A percentile compares a stretch with the other conserved stretches of the same genome.
phyloP scores from a whole-genome alignment of 164 flowering plant genomes.

The grape (Vitis vinifera) region DNA sequence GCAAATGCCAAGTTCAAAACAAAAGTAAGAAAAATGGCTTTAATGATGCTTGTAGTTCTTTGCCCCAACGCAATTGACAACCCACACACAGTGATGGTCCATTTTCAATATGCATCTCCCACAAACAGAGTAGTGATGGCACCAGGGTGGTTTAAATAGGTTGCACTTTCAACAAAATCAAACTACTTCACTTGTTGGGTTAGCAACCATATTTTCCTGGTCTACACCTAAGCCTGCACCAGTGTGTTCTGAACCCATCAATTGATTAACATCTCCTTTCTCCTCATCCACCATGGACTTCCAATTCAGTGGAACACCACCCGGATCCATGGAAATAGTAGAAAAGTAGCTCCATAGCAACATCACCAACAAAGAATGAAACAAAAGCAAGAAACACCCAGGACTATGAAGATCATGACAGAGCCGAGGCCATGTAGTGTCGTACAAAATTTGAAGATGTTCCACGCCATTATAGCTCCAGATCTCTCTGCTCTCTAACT shows the following conservation, averaged over 20 bases:
- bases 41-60: slow-evolving; percentile 61
- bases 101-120: slow-evolving; percentile 95
- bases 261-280: slow-evolving; percentile 65
- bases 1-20: too few relatives aligned
- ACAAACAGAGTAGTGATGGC: slow-evolving; percentile 99
- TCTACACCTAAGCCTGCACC: background rate
- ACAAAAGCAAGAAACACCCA: slow-evolving; percentile 33
- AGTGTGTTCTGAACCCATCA: slow-evolving; percentile 41
- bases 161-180: slow-evolving; percentile 87
- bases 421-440: slow-evolving; percentile 77
- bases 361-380: slow-evolving; percentile 53
- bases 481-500: slow-evolving; percentile 33
- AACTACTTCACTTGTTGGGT: slow-evolving; percentile 34
- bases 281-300: slow-evolving; percentile 77
- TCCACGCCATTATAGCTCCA: slow-evolving; percentile 68
- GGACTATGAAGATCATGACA: slow-evolving; percentile 84
- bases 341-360: slow-evolving; percentile 95
- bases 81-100: slow-evolving; percentile 99
- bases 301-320: slow-evolving; percentile 87
- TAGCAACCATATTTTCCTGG: slow-evolving; percentile 14
- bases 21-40: too few relatives aligned
- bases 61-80: slow-evolving; percentile 97
- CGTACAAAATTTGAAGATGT: slow-evolving; percentile 72
- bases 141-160: slow-evolving; percentile 89
- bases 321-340: slow-evolving; percentile 89